Percentiles rank a stretch among this genome's conserved stretches.
phyloP scores from a whole-genome alignment of 768 basidiomycete species.

The Phaeotremella fagi region DNA sequence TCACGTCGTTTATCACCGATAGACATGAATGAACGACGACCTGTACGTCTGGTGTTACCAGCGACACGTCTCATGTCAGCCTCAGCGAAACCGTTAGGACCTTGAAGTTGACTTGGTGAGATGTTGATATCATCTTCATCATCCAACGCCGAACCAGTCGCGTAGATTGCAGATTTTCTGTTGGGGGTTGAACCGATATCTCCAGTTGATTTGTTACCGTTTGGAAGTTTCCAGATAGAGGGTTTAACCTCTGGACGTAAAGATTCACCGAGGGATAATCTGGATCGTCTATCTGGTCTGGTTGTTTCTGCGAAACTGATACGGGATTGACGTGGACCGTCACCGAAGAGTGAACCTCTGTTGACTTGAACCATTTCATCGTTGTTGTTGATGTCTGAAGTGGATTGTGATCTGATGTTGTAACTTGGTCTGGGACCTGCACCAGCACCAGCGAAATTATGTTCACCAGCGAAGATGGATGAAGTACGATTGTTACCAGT shows the following conservation, averaged over 20 bases:
- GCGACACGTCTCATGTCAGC: conserved; percentile 20
- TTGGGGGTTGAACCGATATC: conserved; percentile 30
- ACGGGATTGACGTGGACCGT: conserved; percentile 37
- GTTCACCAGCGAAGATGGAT: conserved; percentile 41
- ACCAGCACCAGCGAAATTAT: conserved; percentile 46
- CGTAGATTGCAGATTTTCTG: conserved; percentile 18
- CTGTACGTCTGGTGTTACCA: conserved; percentile 16
- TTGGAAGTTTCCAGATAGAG: conserved; percentile 25
- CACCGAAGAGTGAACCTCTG: conserved; percentile 29
- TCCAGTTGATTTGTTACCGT: conserved; percentile 30
- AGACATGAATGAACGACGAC: conserved; percentile 24
- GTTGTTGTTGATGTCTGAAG: conserved; percentile 20
- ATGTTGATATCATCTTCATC: conserved; percentile 41
- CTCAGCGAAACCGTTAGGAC: conserved; percentile 34
- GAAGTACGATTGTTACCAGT: conserved; percentile 18
- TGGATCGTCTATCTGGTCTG: conserved; percentile 38
- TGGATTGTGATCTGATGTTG: conserved; percentile 21
- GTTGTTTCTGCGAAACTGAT: conserved; percentile 47
- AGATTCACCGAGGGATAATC: conserved; percentile 45
- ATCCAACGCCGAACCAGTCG: conserved; percentile 33
- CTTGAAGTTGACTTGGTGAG: conserved; percentile 41
- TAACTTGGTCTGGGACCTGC: conserved; percentile 21
- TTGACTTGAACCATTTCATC: background rate
- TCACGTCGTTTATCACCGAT: conserved; percentile 28
- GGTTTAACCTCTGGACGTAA: conserved; percentile 35